These are phyloP conservation scores for Desmodesmus armatus DNA, from an alignment of 139 green algal species.

Conservation along the genomic window DNA sequence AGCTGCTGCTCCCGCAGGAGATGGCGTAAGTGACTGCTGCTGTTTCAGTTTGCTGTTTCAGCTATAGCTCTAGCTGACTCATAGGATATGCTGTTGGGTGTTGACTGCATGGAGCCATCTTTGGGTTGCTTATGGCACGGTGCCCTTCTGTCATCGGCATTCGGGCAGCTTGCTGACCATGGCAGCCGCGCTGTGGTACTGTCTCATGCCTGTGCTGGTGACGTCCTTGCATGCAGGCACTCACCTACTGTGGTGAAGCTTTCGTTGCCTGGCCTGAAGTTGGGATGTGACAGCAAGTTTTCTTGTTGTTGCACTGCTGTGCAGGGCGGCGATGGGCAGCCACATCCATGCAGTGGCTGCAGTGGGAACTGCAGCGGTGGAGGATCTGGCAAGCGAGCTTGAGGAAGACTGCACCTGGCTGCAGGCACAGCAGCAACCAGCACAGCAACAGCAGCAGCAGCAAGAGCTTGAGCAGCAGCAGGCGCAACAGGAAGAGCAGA, in stretches of 20 bases:
- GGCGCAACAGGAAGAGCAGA: not conserved
- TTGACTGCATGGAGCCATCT: not conserved
- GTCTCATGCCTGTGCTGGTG: no score
- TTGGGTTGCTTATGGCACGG: no score
- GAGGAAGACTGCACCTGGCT: conserved; percentile 6
- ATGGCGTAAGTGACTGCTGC: conserved; percentile 30
- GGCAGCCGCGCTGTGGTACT: no score
- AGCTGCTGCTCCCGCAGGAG: conserved; percentile 50
- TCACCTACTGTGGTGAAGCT: no score
- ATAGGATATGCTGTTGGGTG: not conserved
- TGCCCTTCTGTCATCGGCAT: no score
- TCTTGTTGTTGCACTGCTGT: not conserved
- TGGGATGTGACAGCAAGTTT: no score
- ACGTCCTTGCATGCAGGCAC: no score
- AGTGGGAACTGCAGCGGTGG: conserved; percentile 8
- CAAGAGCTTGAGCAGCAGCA: not conserved
- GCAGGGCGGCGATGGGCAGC: conserved; percentile 48
- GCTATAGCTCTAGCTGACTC: not conserved
- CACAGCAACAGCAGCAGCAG: conserved; percentile 10
- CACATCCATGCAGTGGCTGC: conserved; percentile 39
- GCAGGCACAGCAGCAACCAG: not conserved
- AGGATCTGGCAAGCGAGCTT: conserved; percentile 42
- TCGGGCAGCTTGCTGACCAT: no score
- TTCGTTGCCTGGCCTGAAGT: no score
- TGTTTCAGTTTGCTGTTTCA: not conserved